phyloP scores from a whole-genome alignment of 179 eudicot genomes.

The Patellifolia procumbens region DNA sequence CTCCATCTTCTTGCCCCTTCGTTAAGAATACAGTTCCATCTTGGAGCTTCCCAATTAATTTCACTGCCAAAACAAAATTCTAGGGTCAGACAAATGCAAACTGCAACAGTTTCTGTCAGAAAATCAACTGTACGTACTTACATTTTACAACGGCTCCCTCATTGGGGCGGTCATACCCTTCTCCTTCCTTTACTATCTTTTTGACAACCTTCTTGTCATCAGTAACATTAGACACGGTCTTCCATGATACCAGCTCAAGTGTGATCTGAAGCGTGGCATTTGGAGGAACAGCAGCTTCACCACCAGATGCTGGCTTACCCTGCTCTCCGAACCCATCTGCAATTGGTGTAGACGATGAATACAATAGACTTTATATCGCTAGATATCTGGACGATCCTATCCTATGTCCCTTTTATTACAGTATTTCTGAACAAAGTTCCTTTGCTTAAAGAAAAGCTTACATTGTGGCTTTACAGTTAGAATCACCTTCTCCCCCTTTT shows the following conservation, averaged over 20 bases:
- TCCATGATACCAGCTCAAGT: slow-evolving; percentile 78
- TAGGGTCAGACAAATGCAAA: not conserved
- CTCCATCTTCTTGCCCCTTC: slow-evolving; percentile 74
- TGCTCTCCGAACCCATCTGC: slow-evolving; percentile 91
- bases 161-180: slow-evolving; percentile 79
- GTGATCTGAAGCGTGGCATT: slow-evolving; percentile 66
- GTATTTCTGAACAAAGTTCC: too few species aligned
- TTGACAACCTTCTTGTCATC: slow-evolving; percentile 82
- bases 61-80: slow-evolving; percentile 50
- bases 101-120: not conserved
- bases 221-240: slow-evolving; percentile 62
- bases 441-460: slow-evolving; percentile 35
- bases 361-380: not conserved
- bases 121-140: slow-evolving; percentile 22
- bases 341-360: not conserved
- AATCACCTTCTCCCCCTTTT: slow-evolving; percentile 85
- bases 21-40: slow-evolving; percentile 77
- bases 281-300: slow-evolving; percentile 74
- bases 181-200: slow-evolving; percentile 83
- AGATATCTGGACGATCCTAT: too few species aligned
- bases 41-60: slow-evolving; percentile 78
- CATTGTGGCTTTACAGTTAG: slow-evolving; percentile 87
- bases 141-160: slow-evolving; percentile 85
- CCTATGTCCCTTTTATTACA: too few species aligned
- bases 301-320: slow-evolving; percentile 72